Evolutionary conservation across 2,329 filamentous ascomycete genomes (phyloP), one percentile per base, ranked within the genome.

Genomic region (Aspergillus clavatus): DNA sequence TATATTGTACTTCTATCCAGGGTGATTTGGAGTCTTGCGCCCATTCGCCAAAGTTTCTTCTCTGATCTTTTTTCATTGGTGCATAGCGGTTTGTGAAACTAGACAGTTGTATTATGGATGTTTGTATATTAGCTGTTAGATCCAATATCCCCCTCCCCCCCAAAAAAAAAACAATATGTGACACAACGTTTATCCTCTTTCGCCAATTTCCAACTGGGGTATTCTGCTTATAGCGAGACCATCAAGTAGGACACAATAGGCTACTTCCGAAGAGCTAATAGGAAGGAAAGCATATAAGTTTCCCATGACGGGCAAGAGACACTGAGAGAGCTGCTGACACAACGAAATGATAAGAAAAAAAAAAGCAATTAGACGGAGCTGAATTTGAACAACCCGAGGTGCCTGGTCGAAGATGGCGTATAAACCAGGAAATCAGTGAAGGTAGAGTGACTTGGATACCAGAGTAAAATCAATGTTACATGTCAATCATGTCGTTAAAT

Each of bases 401-500:
- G 10, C 5, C 8, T 10, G n/a, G n/a, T n/a, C n/a, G n/a, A 14
- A 36, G 31, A 36, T 36, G 21, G 33, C 3, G 16, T 18, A 16
- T 36, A 24, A 29, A 24, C 16, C n/a, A n/a, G n/a, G n/a, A n/a
- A n/a, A 18, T 37, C 18, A 29, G 33, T 41, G 35, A 26, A 33
- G 46, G 40, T 38, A 41, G n/a, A n/a, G n/a, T n/a, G n/a, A n/a
- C n/a, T n/a, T 38, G 41, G 45, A 38, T 23, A 45, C 26, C 26
- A 16, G 33, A 23, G 8, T 36, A 28, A 33, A 37, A 31, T 38
- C 40, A 44, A 42, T 33, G 44, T 72, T 57, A 80, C 75, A 80
- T 80, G 61, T 90, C 86, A 74, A 97, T 89, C 51, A 85, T 89
- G 69, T 96, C 90, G 65, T 91, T 94, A 68, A 98, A 98, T 56